Percentiles rank a stretch among this genome's conserved stretches.
These are phyloP conservation scores for Sugiyamaella lignohabitans DNA, from an alignment of 805 yeast genomes.

Conservation along the genomic window DNA sequence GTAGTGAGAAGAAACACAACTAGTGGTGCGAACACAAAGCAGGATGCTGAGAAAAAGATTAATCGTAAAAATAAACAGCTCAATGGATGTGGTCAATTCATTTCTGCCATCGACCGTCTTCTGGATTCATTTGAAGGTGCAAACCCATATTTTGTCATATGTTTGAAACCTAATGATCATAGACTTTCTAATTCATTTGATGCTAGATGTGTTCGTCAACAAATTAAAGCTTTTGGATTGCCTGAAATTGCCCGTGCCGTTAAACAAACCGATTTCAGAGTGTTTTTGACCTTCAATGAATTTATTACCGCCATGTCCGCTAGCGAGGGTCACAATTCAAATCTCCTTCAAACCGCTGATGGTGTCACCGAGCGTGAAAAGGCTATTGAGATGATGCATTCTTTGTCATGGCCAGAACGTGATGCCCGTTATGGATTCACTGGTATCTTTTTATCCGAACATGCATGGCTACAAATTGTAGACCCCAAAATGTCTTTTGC, in stretches of 20 bases:
- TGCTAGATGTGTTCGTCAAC: slow-evolving; percentile 39
- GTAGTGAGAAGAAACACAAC: slow-evolving; percentile 22
- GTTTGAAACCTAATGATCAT: slow-evolving; percentile 39
- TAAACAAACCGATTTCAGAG: slow-evolving; percentile 33
- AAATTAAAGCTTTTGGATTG: slow-evolving; percentile 36
- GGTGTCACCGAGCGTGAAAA: slow-evolving; percentile 29
- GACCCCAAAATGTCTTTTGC: slow-evolving; percentile 34
- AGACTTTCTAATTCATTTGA: slow-evolving; percentile 34
- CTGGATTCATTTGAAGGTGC: slow-evolving; percentile 34
- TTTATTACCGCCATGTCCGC: slow-evolving; percentile 22
- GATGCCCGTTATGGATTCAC: slow-evolving; percentile 36
- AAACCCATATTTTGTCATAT: slow-evolving; percentile 37
- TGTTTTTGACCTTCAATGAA: slow-evolving; percentile 36
- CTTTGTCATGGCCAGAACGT: slow-evolving; percentile 32
- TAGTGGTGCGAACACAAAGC: slow-evolving; percentile 1
- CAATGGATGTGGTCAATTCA: slow-evolving; percentile 31
- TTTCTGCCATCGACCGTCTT: slow-evolving; percentile 31
- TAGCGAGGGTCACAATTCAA: slow-evolving; percentile 13
- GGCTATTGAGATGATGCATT: slow-evolving; percentile 25
- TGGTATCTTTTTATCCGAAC: slow-evolving; percentile 37
- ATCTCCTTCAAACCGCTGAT: slow-evolving; percentile 1
- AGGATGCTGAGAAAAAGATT: slow-evolving; percentile 8
- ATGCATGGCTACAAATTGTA: slow-evolving; percentile 35
- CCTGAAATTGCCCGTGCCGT: slow-evolving; percentile 37
- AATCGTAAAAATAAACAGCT: slow-evolving; percentile 1